These are phyloP conservation scores for Vigna nakashimae DNA, from an alignment of 306 rosid genomes.

Conservation along the genomic window DNA sequence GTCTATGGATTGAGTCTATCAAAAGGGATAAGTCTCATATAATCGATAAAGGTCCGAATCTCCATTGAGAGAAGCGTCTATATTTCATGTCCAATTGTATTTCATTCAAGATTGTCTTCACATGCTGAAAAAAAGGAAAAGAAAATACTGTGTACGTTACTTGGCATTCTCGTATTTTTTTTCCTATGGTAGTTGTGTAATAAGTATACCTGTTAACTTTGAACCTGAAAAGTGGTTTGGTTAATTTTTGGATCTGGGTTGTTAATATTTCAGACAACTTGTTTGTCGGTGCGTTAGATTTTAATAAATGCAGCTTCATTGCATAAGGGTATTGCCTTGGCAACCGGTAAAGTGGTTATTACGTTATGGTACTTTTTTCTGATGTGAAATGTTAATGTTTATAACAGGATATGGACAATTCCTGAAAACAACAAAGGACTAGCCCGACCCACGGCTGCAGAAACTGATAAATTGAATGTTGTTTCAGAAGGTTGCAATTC, in stretches of 20 bases:
- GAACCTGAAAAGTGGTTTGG: neutral
- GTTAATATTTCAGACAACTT: conserved; percentile 34
- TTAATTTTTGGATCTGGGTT: conserved; percentile 21
- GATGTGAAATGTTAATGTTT: conserved; percentile 33
- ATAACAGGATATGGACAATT: conserved; percentile 81
- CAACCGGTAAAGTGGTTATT: neutral
- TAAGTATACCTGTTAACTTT: neutral
- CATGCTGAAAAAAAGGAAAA: neutral
- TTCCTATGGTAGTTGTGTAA: neutral
- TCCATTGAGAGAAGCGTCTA: neutral
- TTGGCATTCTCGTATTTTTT: neutral
- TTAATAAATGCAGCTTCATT: conserved; percentile 3
- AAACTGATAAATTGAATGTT: conserved; percentile 64
- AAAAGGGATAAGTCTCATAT: neutral
- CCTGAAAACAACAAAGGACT: conserved; percentile 73
- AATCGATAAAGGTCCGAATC: neutral
- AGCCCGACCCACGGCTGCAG: conserved; percentile 63
- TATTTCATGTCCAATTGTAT: neutral
- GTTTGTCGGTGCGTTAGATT: conserved; percentile 25
- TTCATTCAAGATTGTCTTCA: neutral
- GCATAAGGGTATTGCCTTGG: neutral
- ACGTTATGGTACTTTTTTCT: conserved; percentile 35
- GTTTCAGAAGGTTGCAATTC: conserved; percentile 86
- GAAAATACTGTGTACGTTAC: neutral
- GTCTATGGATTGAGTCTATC: neutral